phyloP scores from a whole-genome alignment of 495 filamentous ascomycete genomes.

The Penicillium desertorum region DNA sequence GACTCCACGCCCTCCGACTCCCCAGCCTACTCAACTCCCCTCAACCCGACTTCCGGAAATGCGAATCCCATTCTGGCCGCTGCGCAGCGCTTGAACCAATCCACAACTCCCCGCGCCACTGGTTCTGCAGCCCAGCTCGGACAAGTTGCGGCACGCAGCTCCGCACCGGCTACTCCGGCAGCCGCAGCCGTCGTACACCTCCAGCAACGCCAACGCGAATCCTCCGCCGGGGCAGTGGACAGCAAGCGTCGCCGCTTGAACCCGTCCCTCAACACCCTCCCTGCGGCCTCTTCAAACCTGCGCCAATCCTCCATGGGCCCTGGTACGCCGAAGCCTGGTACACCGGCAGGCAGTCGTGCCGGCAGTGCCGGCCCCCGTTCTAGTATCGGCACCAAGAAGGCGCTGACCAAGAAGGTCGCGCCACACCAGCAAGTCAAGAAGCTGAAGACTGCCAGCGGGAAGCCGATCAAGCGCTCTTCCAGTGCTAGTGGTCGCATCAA shows the following conservation, averaged over 20 bases:
- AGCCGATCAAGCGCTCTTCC: slow-evolving; percentile 55
- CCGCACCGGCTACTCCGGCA: slow-evolving; percentile 66
- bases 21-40: slow-evolving; percentile 41
- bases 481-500: slow-evolving; percentile 41
- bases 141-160: slow-evolving; percentile 40
- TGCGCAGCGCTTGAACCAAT: slow-evolving; percentile 50
- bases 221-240: slow-evolving; percentile 69
- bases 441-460: slow-evolving; percentile 50
- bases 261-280: slow-evolving; percentile 61
- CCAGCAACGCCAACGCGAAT: slow-evolving; percentile 67
- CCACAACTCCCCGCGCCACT: slow-evolving; percentile 28
- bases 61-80: slow-evolving; percentile 40
- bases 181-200: slow-evolving; percentile 57
- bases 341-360: slow-evolving; percentile 60
- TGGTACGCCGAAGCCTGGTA: slow-evolving; percentile 78
- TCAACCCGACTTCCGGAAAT: slow-evolving; percentile 46
- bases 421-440: slow-evolving; percentile 63
- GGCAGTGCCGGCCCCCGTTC: slow-evolving; percentile 70
- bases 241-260: slow-evolving; percentile 74
- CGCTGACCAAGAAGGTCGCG: slow-evolving; percentile 63
- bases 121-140: slow-evolving; percentile 26
- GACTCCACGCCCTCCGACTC: slow-evolving; percentile 43
- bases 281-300: slow-evolving; percentile 68
- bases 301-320: slow-evolving; percentile 82
- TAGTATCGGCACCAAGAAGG: slow-evolving; percentile 46